Percentiles rank a stretch among this genome's conserved stretches.
phyloP scores from a whole-genome alignment of 2,329 filamentous ascomycete genomes.

The Basipetospora chlamydospora region DNA sequence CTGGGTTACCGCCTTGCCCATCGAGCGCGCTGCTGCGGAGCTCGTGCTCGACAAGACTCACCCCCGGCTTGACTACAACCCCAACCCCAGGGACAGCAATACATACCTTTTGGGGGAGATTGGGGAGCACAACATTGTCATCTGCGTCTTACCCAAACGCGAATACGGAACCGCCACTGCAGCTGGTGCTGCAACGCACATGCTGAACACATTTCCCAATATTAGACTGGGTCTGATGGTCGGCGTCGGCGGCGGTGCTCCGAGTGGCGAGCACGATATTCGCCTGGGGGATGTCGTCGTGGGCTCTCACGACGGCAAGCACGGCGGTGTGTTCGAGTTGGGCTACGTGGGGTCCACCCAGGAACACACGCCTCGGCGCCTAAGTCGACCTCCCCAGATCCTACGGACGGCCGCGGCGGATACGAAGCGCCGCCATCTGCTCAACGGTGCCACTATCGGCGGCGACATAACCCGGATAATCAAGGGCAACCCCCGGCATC shows the following conservation, averaged over 20 bases:
- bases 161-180: slow-evolving; percentile 17
- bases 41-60: slow-evolving; percentile 15
- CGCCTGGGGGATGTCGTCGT: slow-evolving; percentile 13
- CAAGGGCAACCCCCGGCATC: background rate
- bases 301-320: slow-evolving; percentile 6
- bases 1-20: slow-evolving; percentile 16
- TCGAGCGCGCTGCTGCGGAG: slow-evolving; percentile 14
- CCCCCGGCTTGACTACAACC: slow-evolving; percentile 10
- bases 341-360: background rate
- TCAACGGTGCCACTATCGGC: background rate
- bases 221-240: slow-evolving; percentile 11
- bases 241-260: slow-evolving; percentile 13
- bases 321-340: background rate
- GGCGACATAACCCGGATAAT: background rate
- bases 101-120: slow-evolving; percentile 17
- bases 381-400: too few species aligned
- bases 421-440: background rate
- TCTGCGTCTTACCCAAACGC: slow-evolving; percentile 17
- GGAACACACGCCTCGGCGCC: too few species aligned
- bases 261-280: slow-evolving; percentile 9
- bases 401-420: background rate
- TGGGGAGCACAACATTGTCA: slow-evolving; percentile 17
- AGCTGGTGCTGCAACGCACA: slow-evolving; percentile 16
- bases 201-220: slow-evolving; percentile 19
- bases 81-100: background rate